Percentiles rank a stretch among this genome's conserved stretches.
Evolutionary conservation across 176 grass and related monocot species (phyloP).

Genomic region (Secale cereale): DNA sequence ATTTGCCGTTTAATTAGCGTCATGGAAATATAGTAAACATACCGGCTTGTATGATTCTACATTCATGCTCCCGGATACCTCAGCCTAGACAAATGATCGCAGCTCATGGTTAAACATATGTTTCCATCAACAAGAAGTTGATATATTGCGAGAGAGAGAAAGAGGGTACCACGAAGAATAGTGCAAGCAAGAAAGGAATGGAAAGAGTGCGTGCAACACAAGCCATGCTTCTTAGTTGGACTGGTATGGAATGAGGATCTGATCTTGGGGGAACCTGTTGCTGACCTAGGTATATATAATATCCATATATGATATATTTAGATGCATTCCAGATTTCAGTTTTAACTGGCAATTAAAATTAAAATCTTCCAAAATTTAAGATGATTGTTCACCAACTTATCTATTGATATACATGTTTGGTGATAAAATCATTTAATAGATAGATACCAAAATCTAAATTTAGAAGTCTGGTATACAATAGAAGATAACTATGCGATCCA

Average conservation of each 20-base stretch:
- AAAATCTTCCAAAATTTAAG: neutral
- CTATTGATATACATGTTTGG: neutral
- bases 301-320: neutral
- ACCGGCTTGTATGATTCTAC: neutral
- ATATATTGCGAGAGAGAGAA: neutral
- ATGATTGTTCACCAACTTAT: neutral
- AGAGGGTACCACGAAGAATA: conserved; percentile 13
- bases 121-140: neutral
- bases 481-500: neutral
- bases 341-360: neutral
- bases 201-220: neutral
- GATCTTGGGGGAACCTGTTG: neutral
- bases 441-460: neutral
- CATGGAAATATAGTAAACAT: neutral
- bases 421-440: neutral
- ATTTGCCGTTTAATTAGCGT: neutral
- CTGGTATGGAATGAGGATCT: neutral
- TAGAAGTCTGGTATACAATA: neutral
- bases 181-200: conserved; percentile 7
- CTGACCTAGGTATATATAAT: neutral
- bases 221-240: conserved; percentile 11
- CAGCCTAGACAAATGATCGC: neutral
- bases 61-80: neutral
- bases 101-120: neutral
- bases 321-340: neutral